Evolutionary conservation across 2,329 filamentous ascomycete genomes (phyloP), one percentile per base, ranked within the genome.

Genomic region (Venturia carpophila): DNA sequence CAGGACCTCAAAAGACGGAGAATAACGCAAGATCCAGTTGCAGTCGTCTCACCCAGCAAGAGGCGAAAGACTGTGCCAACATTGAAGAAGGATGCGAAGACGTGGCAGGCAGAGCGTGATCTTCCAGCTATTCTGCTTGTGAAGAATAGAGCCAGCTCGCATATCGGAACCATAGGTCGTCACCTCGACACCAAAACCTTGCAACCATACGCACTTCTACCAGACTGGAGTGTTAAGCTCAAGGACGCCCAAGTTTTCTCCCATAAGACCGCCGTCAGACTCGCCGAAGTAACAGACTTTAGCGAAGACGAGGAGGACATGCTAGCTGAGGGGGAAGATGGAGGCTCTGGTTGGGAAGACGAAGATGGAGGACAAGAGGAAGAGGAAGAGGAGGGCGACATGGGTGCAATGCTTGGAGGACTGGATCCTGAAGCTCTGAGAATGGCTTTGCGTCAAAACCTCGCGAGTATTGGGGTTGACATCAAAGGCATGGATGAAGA

Each of bases 161-260:
- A 39, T 11, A 62, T 41, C 15, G 62, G 62, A 19, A 47, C 24
- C 21, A n/a, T 34, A 39, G 43, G 47, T 63, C 47, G 37, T 19
- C 30, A n/a, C 37, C 13, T 56, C 5, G 63, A 56, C 21, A 58
- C 17, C 10, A 56, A 47, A 24, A 67, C 72, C 17, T 69, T 69
- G 1, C 67, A 72, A 61, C 62, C 74, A 13, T 78, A 75, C 64
- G 74, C 79, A 5, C 68, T 81, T 17, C 67, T 82, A 34, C 74
- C 75, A 45, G 75, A 82, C 66, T 82, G 79, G 79, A 74, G 74
- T 66, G 71, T 76, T 63, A 73, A 73, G 39, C 75, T 77, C 27
- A 60, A 66, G 65, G 30, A 66, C 30, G 42, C 27, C 17, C 52
- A 39, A 5, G 41, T 60, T 5, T 66, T 60, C 30, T 42, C 62